These are phyloP conservation scores for Pulchroboletus neoregius DNA, from an alignment of 1,284 basidiomycete genomes.

Conservation along the genomic window DNA sequence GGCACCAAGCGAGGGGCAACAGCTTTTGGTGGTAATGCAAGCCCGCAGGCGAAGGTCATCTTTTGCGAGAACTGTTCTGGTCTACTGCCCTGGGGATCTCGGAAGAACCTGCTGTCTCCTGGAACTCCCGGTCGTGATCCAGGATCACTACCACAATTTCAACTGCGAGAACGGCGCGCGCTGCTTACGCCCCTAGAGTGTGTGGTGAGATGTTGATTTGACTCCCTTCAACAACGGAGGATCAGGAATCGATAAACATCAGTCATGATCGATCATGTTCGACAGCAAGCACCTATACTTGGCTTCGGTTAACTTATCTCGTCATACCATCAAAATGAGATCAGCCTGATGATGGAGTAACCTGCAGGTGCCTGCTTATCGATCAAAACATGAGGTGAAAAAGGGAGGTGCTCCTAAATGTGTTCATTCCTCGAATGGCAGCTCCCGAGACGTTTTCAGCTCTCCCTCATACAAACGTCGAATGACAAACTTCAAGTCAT, in stretches of 20 bases:
- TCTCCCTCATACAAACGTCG: too few species aligned
- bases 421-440: not conserved
- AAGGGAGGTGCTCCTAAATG: too few species aligned
- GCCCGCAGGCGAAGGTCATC: slow-evolving; percentile 2
- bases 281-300: not conserved
- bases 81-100: not conserved
- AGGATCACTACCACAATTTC: not conserved
- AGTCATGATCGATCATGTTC: slow-evolving; percentile 1
- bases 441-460: not conserved
- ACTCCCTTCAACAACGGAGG: not conserved
- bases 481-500: not conserved
- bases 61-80: slow-evolving; percentile 21
- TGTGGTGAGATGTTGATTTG: slow-evolving; percentile 10
- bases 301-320: not conserved
- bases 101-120: not conserved
- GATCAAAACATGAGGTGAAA: slow-evolving; percentile 23
- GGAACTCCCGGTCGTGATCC: too few species aligned
- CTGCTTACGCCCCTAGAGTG: not conserved
- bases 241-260: slow-evolving; percentile 2
- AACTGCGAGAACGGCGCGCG: not conserved
- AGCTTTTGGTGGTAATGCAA: not conserved
- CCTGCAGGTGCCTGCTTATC: slow-evolving; percentile 3
- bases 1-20: slow-evolving; percentile 1
- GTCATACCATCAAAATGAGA: slow-evolving; percentile 3
- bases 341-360: slow-evolving; percentile 3